Conservation (phyloP, 2,329 filamentous ascomycete genomes). For the Botryotinia narcissicola region DNA sequence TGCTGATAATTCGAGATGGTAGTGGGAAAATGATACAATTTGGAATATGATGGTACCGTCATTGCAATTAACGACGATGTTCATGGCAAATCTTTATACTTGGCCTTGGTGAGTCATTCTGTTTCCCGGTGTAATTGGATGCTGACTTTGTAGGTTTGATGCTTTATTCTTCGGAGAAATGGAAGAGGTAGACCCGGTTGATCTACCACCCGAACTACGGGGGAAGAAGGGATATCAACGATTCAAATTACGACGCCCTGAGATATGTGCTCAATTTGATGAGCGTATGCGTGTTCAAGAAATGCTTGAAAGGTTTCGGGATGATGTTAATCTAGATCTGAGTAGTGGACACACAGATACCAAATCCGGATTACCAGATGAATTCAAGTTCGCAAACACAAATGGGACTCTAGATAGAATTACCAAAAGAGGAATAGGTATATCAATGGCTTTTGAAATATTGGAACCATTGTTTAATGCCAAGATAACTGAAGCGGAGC, state of each 20-base stretch:
- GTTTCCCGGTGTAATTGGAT: no score
- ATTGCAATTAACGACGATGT: conserved; percentile 2
- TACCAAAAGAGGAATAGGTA: background rate
- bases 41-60: conserved; percentile 11
- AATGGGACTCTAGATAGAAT: background rate
- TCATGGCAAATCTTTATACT: conserved; percentile 1
- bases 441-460: conserved; percentile 11
- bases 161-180: conserved; percentile 6
- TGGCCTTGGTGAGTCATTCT: background rate
- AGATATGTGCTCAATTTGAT: background rate
- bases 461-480: conserved; percentile 13
- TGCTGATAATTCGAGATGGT: background rate
- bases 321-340: background rate
- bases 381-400: background rate
- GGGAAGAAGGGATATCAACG: background rate
- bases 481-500: conserved; percentile 9
- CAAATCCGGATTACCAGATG: background rate
- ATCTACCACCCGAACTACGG: background rate
- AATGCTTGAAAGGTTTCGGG: conserved; percentile 1
- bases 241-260: background rate
- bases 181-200: background rate
- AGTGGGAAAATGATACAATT: conserved; percentile 12
- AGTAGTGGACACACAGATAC: conserved; percentile 7
- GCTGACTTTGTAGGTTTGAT: conserved; percentile 11
- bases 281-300: background rate